A percentile compares a stretch with the other conserved stretches of the same genome.
These are phyloP conservation scores for Cercospora zeae-maydis DNA, from an alignment of 2,329 filamentous ascomycete genomes.

Conservation along the genomic window DNA sequence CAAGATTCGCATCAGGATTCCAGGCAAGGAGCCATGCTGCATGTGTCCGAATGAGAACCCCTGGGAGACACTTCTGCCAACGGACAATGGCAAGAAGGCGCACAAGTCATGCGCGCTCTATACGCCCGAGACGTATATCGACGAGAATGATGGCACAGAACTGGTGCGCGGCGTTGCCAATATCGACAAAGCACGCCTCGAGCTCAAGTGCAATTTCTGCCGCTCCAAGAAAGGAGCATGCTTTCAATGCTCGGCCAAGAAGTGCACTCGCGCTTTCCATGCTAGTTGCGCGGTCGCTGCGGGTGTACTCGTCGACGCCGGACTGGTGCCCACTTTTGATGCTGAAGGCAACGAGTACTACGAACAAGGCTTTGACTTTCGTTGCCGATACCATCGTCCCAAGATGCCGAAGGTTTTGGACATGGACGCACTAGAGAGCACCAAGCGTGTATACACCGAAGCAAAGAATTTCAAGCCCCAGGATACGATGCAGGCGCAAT, in stretches of 20 bases:
- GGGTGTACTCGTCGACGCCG: conserved; percentile 86
- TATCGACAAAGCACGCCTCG: conserved; percentile 81
- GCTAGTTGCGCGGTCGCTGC: conserved; percentile 90
- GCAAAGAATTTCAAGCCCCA: conserved; percentile 66
- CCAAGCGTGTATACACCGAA: conserved; percentile 63
- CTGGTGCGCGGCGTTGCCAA: conserved; percentile 72
- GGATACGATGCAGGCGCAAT: conserved; percentile 83
- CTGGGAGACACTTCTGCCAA: conserved; percentile 76
- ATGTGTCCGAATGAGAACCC: conserved; percentile 88
- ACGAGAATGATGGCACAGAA: conserved; percentile 64
- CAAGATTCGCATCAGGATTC: conserved; percentile 67
- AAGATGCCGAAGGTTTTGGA: conserved; percentile 71
- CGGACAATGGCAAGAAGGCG: conserved; percentile 80
- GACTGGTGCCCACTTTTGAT: conserved; percentile 78
- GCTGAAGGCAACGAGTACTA: conserved; percentile 92
- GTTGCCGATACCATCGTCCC: conserved; percentile 87
- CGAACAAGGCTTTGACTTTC: conserved; percentile 86
- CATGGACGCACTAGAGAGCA: conserved; percentile 62
- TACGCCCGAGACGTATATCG: conserved; percentile 86
- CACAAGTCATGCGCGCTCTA: conserved; percentile 88
- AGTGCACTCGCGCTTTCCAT: conserved; percentile 90
- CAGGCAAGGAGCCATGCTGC: conserved; percentile 75
- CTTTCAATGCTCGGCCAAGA: conserved; percentile 94
- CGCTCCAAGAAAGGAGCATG: conserved; percentile 92
- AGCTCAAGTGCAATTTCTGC: conserved; percentile 92